Percentiles rank a stretch among this genome's conserved stretches.
Conservation (phyloP, 1,284 basidiomycete species). For the Boletellus deceptivus region DNA sequence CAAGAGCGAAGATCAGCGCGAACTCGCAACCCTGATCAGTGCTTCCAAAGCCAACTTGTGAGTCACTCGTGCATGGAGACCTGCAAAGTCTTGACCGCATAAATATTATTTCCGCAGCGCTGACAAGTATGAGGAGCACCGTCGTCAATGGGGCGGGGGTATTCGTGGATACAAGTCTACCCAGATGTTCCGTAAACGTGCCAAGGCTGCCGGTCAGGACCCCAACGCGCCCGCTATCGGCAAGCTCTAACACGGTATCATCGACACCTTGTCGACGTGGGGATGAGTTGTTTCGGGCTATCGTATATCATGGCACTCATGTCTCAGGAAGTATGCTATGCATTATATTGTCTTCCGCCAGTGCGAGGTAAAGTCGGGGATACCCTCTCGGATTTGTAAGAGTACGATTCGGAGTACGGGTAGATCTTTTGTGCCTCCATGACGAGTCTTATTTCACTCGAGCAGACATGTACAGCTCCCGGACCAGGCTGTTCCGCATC, state of each 20-base stretch:
- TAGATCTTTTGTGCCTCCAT: too few species aligned
- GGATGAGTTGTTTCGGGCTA: background rate
- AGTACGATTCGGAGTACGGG: background rate
- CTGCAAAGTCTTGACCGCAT: background rate
- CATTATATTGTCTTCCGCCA: slow-evolving; percentile 2
- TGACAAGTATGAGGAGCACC: slow-evolving; percentile 93
- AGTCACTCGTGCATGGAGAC: slow-evolving; percentile 27
- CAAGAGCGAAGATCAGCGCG: slow-evolving; percentile 90
- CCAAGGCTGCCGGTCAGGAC: slow-evolving; percentile 81
- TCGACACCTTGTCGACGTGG: background rate
- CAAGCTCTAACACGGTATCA: slow-evolving; percentile 51
- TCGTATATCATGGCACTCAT: slow-evolving; percentile 15
- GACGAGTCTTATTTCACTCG: too few species aligned
- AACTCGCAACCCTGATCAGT: slow-evolving; percentile 89
- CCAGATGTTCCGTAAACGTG: slow-evolving; percentile 92
- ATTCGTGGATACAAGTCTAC: slow-evolving; percentile 90
- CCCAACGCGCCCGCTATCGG: slow-evolving; percentile 51
- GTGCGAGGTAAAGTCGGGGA: background rate
- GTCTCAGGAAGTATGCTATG: slow-evolving; percentile 19
- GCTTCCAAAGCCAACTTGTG: slow-evolving; percentile 98
- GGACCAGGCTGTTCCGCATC: too few species aligned
- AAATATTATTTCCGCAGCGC: slow-evolving; percentile 51
- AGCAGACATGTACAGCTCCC: too few species aligned
- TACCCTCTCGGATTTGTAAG: background rate
- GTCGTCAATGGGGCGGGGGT: slow-evolving; percentile 96